These are phyloP conservation scores for Nothomitra cinnamomea DNA, from an alignment of 2,329 filamentous ascomycete species.

Conservation along the genomic window DNA sequence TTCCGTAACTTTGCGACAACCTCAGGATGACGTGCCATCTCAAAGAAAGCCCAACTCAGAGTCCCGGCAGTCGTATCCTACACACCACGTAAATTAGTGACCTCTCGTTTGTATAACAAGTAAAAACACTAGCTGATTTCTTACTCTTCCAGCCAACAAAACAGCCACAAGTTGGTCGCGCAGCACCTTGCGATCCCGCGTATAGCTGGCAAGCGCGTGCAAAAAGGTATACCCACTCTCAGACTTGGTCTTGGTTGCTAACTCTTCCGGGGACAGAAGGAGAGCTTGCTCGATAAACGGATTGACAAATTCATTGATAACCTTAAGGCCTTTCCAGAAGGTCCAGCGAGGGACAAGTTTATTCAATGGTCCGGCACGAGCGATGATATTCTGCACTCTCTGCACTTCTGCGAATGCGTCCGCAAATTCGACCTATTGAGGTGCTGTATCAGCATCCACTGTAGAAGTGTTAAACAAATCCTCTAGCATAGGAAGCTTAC, in stretches of 20 bases:
- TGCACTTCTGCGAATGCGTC: conserved; percentile 69
- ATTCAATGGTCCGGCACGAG: conserved; percentile 34
- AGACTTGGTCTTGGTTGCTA: conserved; percentile 54
- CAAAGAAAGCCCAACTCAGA: conserved; percentile 67
- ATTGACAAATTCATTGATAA: conserved; percentile 61
- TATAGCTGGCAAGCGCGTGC: conserved; percentile 68
- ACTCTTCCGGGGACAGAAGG: conserved; percentile 49
- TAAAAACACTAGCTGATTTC: neutral
- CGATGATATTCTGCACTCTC: conserved; percentile 49
- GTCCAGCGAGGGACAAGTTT: conserved; percentile 37
- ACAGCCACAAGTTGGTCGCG: conserved; percentile 58
- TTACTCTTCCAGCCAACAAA: neutral
- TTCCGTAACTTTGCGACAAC: conserved; percentile 49
- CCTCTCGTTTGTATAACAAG: neutral
- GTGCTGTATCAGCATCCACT: conserved; percentile 23
- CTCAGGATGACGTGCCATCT: conserved; percentile 55
- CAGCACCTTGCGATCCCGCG: conserved; percentile 47
- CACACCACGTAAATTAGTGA: neutral
- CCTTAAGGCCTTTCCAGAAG: conserved; percentile 46
- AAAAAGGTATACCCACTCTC: conserved; percentile 69
- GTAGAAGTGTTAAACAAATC: no score
- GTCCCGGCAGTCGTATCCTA: conserved; percentile 69
- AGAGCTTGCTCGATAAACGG: conserved; percentile 63
- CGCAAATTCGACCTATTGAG: conserved; percentile 46
- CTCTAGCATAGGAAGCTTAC: neutral